phyloP scores from a whole-genome alignment of 176 grass and related monocot genomes.

The Pontederia paniculata region DNA sequence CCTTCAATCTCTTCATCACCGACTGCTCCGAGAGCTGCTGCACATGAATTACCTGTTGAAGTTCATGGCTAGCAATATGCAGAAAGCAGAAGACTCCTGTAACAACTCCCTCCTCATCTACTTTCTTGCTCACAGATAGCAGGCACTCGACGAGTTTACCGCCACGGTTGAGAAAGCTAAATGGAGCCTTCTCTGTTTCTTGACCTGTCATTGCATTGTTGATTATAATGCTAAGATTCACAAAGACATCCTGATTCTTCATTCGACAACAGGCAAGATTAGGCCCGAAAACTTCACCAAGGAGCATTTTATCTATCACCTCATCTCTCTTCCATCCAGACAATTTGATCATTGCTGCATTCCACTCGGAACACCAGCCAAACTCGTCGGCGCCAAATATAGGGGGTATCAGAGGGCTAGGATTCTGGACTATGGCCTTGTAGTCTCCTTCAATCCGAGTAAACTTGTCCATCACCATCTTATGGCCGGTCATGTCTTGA shows the following conservation, averaged over 20 bases:
- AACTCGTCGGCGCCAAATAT: conserved; percentile 90
- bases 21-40: conserved; percentile 61
- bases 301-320: conserved; percentile 76
- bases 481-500: conserved; percentile 92
- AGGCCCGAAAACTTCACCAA: conserved; percentile 77
- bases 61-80: conserved; percentile 71
- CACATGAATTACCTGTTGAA: conserved; percentile 66
- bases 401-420: conserved; percentile 70
- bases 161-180: conserved; percentile 51
- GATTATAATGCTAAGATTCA: conserved; percentile 64
- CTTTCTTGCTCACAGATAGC: conserved; percentile 69
- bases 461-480: conserved; percentile 80
- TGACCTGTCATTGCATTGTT: conserved; percentile 73
- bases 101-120: conserved; percentile 36
- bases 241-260: conserved; percentile 67
- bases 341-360: conserved; percentile 76
- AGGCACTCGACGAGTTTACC: conserved; percentile 63
- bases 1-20: conserved; percentile 54
- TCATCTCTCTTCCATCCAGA: conserved; percentile 80
- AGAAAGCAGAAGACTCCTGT: conserved; percentile 89
- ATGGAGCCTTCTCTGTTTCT: conserved; percentile 66
- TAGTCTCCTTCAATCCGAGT: conserved; percentile 88
- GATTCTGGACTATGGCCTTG: conserved; percentile 84
- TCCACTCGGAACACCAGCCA: conserved; percentile 95
- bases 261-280: conserved; percentile 47